Evolutionary conservation across 2,329 filamentous ascomycete species (phyloP).

Genomic region (Thermothelomyces thermophilus): DNA sequence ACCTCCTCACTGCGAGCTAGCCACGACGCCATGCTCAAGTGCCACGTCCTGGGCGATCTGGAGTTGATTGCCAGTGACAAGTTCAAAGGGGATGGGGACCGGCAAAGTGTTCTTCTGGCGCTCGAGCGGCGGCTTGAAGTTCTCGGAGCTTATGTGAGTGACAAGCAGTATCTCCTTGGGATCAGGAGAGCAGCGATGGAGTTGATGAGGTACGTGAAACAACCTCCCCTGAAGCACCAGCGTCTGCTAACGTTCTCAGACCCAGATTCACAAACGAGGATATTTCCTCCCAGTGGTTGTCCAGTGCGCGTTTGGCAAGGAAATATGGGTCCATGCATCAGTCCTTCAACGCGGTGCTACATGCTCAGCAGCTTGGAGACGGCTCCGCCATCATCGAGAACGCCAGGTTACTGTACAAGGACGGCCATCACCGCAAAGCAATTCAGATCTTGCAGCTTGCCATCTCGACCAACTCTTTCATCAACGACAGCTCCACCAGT

Average conservation of each 20-base stretch:
- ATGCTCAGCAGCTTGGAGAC: constrained; percentile 77
- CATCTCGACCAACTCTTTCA: constrained; percentile 73
- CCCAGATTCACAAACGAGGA: constrained; percentile 62
- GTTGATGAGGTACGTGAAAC: constrained; percentile 53
- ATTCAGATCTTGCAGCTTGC: constrained; percentile 86
- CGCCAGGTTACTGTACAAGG: constrained; percentile 84
- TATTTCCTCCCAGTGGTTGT: constrained; percentile 77
- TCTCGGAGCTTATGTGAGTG: constrained; percentile 78
- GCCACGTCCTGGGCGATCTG: constrained; percentile 83
- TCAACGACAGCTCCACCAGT: constrained; percentile 30
- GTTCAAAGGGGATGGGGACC: constrained; percentile 34
- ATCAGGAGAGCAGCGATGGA: constrained; percentile 85
- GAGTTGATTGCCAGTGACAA: constrained; percentile 61
- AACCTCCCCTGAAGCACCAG: neutral
- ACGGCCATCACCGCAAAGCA: constrained; percentile 87
- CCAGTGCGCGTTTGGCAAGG: constrained; percentile 75
- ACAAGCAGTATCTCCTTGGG: constrained; percentile 90
- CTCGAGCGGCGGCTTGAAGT: constrained; percentile 77
- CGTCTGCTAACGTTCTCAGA: constrained; percentile 33
- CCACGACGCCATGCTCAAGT: constrained; percentile 76
- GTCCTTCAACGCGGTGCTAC: constrained; percentile 88
- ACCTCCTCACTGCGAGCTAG: constrained; percentile 77
- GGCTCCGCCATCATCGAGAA: constrained; percentile 90
- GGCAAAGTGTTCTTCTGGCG: constrained; percentile 42
- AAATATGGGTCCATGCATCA: constrained; percentile 79